Evolutionary conservation across 2,329 filamentous ascomycete species (phyloP), one percentile per base, ranked within the genome.

Genomic region (Neonectria ditissima): DNA sequence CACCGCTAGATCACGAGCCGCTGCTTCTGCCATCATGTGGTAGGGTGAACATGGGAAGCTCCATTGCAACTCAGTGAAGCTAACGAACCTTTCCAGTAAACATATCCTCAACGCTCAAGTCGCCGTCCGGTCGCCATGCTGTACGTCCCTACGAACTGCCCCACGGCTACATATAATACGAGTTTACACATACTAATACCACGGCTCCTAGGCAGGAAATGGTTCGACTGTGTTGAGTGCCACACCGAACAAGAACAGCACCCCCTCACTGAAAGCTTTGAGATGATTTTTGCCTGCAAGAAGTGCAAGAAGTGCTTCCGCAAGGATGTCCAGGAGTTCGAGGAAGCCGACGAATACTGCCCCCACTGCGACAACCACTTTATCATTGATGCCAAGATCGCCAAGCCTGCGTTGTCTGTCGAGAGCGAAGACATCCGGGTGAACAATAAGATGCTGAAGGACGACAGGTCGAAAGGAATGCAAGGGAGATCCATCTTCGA

Each of bases 331-430:
- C 83, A 88, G 69, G 92, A 97, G 78, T 97, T 97, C 74, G 96
- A 99, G 72, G 96, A 99, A 73, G 91, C 92, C 77, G 96, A 99
- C 82, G 97, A 99, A 79, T 99, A 97, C 85, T 99, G 96, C 84
- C 97, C 96, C 22, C 93, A 97, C 82, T 99, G 96, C 84, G 96
- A 99, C 78, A 99, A 99, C 82, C 97, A 99, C 81, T 99, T 94
- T 76, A 92, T 99, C 41, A 85, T 99, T 68, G 94, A 98, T 5
- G 97, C 96, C 55, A 80, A 91, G 71, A 92, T 91, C 5, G 93
- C 96, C 22, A 92, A 97, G 80, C 87, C 94, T 10, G 87, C 91
- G 37, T 81, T 99, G 55, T 89, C 94, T 69, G 87, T 99, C 55
- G 96, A 99, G 82, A 92, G 95, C 65, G 95, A 97, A 67, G 97